phyloP scores from a whole-genome alignment of 1,139 yeast genomes.

The Pichia sp. region DNA sequence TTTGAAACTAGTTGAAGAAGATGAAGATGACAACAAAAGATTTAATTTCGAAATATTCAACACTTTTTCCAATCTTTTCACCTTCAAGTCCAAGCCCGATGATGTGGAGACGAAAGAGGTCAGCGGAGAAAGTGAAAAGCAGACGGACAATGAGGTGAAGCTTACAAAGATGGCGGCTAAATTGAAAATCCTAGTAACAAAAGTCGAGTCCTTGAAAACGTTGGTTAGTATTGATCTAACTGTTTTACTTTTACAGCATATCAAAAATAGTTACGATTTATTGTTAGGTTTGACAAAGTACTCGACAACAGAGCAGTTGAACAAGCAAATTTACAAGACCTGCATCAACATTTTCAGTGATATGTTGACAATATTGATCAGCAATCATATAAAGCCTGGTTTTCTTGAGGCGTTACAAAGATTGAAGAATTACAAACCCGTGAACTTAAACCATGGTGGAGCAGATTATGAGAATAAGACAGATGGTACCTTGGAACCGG shows the following conservation, averaged over 20 bases:
- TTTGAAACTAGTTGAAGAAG: constrained; percentile 29
- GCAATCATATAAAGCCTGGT: constrained; percentile 71
- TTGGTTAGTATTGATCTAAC: constrained; percentile 45
- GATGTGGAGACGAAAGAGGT: constrained; percentile 33
- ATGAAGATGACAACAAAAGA: constrained; percentile 20
- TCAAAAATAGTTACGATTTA: constrained; percentile 39
- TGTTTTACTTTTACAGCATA: constrained; percentile 39
- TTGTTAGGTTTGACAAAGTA: constrained; percentile 32
- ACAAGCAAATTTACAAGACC: constrained; percentile 25
- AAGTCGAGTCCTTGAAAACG: constrained; percentile 40
- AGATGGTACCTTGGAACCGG: constrained; percentile 56
- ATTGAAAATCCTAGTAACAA: constrained; percentile 44
- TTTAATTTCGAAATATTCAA: constrained; percentile 29
- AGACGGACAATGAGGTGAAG: constrained; percentile 20
- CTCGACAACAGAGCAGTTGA: constrained; percentile 30
- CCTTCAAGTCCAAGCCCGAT: constrained; percentile 35
- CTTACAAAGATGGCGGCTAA: constrained; percentile 45
- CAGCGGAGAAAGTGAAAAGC: constrained; percentile 10
- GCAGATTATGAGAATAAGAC: constrained; percentile 30
- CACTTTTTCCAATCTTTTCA: constrained; percentile 57
- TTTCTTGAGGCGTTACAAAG: constrained; percentile 75
- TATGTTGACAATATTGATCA: constrained; percentile 61
- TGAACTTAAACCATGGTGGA: constrained; percentile 19
- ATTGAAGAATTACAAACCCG: constrained; percentile 68
- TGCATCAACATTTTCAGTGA: constrained; percentile 59